Percentiles rank a stretch among this genome's conserved stretches.
These are phyloP conservation scores for Exophiala calicioides DNA, from an alignment of 2,329 filamentous ascomycete species.

Conservation along the genomic window DNA sequence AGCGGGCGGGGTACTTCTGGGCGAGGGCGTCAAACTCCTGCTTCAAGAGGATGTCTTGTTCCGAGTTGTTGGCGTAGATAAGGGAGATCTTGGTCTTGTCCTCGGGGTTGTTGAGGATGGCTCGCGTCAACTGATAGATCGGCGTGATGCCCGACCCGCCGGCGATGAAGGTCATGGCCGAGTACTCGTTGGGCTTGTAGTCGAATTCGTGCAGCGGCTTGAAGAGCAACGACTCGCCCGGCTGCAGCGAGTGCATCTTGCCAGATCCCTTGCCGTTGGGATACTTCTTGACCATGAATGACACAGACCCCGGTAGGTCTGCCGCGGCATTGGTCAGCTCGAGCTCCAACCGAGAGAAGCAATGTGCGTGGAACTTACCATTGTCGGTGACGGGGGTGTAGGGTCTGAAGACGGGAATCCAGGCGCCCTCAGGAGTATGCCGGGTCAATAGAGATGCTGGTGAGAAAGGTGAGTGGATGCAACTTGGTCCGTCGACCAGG, in stretches of 20 bases:
- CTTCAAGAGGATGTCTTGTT: conserved; percentile 61
- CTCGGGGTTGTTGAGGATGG: conserved; percentile 61
- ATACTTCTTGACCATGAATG: conserved; percentile 69
- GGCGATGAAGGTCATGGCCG: conserved; percentile 63
- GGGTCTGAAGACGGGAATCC: conserved; percentile 62
- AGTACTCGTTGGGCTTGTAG: conserved; percentile 53
- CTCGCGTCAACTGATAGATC: conserved; percentile 64
- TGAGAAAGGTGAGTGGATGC: conserved; percentile 7
- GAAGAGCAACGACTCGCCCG: conserved; percentile 63
- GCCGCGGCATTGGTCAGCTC: conserved; percentile 15
- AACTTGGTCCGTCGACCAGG: neutral
- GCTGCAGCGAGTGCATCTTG: conserved; percentile 65
- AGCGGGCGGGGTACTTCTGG: conserved; percentile 53
- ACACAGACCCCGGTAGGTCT: conserved; percentile 61
- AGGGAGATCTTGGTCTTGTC: conserved; percentile 66
- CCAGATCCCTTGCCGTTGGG: conserved; percentile 64
- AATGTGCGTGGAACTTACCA: conserved; percentile 38
- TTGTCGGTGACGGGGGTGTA: conserved; percentile 65
- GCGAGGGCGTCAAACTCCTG: conserved; percentile 58
- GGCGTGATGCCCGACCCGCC: conserved; percentile 74
- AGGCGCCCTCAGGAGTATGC: conserved; percentile 59
- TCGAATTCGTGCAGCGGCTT: conserved; percentile 56
- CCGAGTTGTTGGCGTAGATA: conserved; percentile 66
- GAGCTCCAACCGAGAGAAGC: conserved; percentile 1
- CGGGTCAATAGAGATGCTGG: conserved; percentile 62